A percentile compares a stretch with the other conserved stretches of the same genome.
phyloP scores from a whole-genome alignment of 768 basidiomycete species.

The Lactarius sanguifluus region DNA sequence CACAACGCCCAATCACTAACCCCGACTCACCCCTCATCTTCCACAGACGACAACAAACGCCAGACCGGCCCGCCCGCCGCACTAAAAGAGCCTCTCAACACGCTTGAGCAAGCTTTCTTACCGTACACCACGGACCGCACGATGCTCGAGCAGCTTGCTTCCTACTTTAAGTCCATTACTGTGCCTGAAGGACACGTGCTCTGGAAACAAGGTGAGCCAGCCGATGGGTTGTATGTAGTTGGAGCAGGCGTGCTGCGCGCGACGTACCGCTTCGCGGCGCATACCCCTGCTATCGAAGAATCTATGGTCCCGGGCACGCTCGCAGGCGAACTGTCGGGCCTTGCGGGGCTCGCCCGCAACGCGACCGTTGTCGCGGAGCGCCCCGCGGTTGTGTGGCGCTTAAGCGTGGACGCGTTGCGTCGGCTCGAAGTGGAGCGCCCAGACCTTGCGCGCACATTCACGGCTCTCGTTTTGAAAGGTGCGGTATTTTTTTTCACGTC shows the following conservation, averaged over 20 bases:
- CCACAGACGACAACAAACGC: slow-evolving; percentile 22
- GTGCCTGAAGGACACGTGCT: slow-evolving; percentile 60
- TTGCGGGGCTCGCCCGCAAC: slow-evolving; percentile 78
- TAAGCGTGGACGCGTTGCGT: slow-evolving; percentile 58
- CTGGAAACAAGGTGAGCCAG: slow-evolving; percentile 72
- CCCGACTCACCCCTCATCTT: neutral
- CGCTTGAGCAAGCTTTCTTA: slow-evolving; percentile 77
- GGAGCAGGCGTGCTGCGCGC: slow-evolving; percentile 85
- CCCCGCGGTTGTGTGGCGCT: slow-evolving; percentile 76
- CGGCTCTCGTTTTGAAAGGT: slow-evolving; percentile 75
- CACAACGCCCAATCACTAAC: neutral
- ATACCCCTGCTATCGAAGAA: slow-evolving; percentile 69
- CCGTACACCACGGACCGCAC: slow-evolving; percentile 60
- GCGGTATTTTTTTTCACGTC: slow-evolving; percentile 29
- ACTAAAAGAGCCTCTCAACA: slow-evolving; percentile 52
- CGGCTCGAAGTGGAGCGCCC: slow-evolving; percentile 68
- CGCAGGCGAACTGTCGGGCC: slow-evolving; percentile 85
- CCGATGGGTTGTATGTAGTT: slow-evolving; percentile 88
- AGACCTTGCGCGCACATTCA: slow-evolving; percentile 60
- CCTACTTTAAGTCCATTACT: slow-evolving; percentile 67
- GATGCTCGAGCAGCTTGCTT: slow-evolving; percentile 60
- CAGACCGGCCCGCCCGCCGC: neutral
- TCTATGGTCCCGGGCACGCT: slow-evolving; percentile 93
- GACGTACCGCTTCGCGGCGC: slow-evolving; percentile 70
- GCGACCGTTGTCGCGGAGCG: slow-evolving; percentile 83